These are phyloP conservation scores for Metarhizium robertsii DNA, from an alignment of 2,329 filamentous ascomycete species.

Conservation along the genomic window DNA sequence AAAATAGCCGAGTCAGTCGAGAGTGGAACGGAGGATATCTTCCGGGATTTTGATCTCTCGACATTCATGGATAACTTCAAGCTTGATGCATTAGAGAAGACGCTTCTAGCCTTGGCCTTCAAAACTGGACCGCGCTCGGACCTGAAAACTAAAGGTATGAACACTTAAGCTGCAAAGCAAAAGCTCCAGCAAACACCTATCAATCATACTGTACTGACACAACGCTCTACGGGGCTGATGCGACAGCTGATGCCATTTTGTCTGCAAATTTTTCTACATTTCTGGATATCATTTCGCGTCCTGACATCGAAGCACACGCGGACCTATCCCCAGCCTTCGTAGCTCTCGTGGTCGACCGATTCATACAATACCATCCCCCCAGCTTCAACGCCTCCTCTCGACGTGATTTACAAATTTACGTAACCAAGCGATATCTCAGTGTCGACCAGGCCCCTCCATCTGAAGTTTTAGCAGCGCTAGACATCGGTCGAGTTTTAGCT, in stretches of 20 bases:
- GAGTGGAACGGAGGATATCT: constrained; percentile 81
- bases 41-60: constrained; percentile 92
- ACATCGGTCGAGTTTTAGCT: constrained; percentile 56
- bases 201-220: not conserved
- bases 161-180: not conserved
- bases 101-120: constrained; percentile 79
- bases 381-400: constrained; percentile 72
- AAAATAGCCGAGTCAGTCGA: constrained; percentile 94
- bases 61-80: constrained; percentile 96
- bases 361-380: constrained; percentile 77
- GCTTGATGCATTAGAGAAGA: constrained; percentile 79
- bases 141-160: constrained; percentile 77
- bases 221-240: not conserved
- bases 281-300: constrained; percentile 62
- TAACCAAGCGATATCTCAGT: constrained; percentile 58
- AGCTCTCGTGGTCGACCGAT: constrained; percentile 72
- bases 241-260: constrained; percentile 76
- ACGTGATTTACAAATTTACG: constrained; percentile 57
- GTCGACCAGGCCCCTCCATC: constrained; percentile 57
- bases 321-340: constrained; percentile 63
- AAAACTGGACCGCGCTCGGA: constrained; percentile 73
- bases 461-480: constrained; percentile 60
- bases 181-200: not conserved
- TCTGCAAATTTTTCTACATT: constrained; percentile 72
- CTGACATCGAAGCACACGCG: constrained; percentile 53